Conservation (phyloP, 2,329 filamentous ascomycete species). For the Calonectria honghensis region DNA sequence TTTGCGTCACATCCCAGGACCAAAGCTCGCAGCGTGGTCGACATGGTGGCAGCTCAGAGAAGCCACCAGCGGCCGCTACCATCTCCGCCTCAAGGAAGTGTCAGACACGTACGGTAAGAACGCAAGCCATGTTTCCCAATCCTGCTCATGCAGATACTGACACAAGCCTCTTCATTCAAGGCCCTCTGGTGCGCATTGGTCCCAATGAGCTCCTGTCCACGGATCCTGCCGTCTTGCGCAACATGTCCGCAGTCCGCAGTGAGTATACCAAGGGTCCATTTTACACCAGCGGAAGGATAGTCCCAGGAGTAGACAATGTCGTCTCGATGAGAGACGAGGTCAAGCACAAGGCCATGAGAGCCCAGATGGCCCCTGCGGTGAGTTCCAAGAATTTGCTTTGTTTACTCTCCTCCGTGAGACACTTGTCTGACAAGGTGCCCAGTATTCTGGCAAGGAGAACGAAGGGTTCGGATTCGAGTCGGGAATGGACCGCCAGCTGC, state of each 20-base stretch:
- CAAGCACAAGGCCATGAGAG: slow-evolving; percentile 66
- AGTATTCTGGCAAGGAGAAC: slow-evolving; percentile 72
- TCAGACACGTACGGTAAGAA: slow-evolving; percentile 53
- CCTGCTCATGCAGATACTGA: slow-evolving; percentile 12
- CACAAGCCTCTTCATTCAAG: slow-evolving; percentile 34
- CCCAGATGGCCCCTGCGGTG: slow-evolving; percentile 66
- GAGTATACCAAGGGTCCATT: slow-evolving; percentile 63
- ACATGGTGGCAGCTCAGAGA: slow-evolving; percentile 56
- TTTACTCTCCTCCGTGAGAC: not conserved
- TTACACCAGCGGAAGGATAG: slow-evolving; percentile 70
- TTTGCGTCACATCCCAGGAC: slow-evolving; percentile 56
- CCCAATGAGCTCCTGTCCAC: slow-evolving; percentile 64
- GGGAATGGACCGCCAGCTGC: slow-evolving; percentile 63
- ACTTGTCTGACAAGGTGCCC: slow-evolving; percentile 32
- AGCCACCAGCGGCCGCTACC: slow-evolving; percentile 55
- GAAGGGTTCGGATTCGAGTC: slow-evolving; percentile 64
- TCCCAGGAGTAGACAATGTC: slow-evolving; percentile 73
- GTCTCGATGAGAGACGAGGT: slow-evolving; percentile 70
- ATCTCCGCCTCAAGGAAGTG: slow-evolving; percentile 52
- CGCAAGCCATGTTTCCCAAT: accelerated
- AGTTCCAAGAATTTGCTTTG: slow-evolving; percentile 40
- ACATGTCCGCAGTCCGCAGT: slow-evolving; percentile 61
- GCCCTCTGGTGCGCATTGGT: slow-evolving; percentile 64
- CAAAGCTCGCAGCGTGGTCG: slow-evolving; percentile 52
- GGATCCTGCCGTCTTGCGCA: slow-evolving; percentile 63